Conservation (phyloP, 139 green algal genomes). For the Diplosphaera chodatii region DNA sequence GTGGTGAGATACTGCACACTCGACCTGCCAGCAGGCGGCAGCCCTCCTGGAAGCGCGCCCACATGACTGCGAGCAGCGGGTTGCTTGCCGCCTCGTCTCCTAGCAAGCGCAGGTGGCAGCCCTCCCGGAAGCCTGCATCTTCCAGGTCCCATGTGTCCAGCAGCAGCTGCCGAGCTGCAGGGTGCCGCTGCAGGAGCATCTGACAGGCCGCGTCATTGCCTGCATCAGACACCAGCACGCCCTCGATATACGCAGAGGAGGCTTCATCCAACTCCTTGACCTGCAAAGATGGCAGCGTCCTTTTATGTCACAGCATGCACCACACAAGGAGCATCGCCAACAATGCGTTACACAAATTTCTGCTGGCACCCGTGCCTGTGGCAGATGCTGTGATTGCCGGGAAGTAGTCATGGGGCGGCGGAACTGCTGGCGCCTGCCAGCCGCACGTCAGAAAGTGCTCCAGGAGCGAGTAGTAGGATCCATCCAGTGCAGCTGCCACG, state of each 20-base stretch:
- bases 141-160: background rate
- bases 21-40: constrained; percentile 7
- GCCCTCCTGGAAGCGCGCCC: constrained; percentile 7
- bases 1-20: no score
- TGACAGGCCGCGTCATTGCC: background rate
- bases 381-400: background rate
- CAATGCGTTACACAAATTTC: no score
- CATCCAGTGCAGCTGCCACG: background rate
- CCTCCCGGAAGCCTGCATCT: no score
- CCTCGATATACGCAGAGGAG: no score
- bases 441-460: constrained; percentile 5
- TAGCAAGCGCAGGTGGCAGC: background rate
- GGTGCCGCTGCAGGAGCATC: background rate
- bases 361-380: no score
- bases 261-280: no score
- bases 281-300: no score
- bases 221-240: no score
- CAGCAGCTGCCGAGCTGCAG: background rate
- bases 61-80: constrained; percentile 7
- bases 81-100: background rate
- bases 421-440: background rate
- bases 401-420: constrained; percentile 4
- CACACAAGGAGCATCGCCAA: no score
- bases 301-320: no score
- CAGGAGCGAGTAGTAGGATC: constrained; percentile 2